A percentile compares a stretch with the other conserved stretches of the same genome.
phyloP scores from a whole-genome alignment of 441 rosid species.

The Gossypium lobatum region DNA sequence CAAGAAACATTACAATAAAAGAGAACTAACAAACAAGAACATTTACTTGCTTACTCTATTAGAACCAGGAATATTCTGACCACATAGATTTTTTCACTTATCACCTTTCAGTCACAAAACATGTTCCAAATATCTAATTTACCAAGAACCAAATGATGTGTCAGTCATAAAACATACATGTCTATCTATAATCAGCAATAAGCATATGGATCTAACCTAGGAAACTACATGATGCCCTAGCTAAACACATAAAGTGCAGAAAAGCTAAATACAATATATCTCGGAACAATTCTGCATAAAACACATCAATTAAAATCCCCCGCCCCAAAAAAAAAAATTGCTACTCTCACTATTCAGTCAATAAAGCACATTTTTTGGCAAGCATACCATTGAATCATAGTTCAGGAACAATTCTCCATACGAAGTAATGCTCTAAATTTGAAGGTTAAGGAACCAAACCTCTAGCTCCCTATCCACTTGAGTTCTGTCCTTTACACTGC shows the following conservation, averaged over 20 bases:
- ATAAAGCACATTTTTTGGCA: neutral
- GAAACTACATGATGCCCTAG: neutral
- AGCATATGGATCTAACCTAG: neutral
- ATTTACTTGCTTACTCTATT: neutral
- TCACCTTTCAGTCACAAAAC: neutral
- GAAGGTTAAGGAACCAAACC: conserved; percentile 32
- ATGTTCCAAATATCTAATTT: neutral
- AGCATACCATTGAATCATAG: neutral
- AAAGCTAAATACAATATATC: neutral
- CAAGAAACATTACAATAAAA: neutral
- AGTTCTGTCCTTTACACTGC: conserved; percentile 82
- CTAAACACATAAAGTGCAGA: neutral
- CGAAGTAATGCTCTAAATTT: neutral
- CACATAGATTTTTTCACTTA: neutral
- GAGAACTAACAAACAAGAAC: neutral
- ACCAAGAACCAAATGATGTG: neutral
- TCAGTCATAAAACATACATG: neutral
- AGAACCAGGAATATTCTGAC: neutral
- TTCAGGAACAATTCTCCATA: neutral
- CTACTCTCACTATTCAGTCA: neutral
- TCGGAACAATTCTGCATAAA: neutral
- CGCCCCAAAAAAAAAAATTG: neutral
- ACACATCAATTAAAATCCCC: neutral
- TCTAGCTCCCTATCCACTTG: conserved; percentile 89
- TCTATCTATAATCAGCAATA: neutral